Base-by-base conservation (phyloP, 202 grass and related monocot species). In the Schoenoplectus tabernaemontani region DNA sequence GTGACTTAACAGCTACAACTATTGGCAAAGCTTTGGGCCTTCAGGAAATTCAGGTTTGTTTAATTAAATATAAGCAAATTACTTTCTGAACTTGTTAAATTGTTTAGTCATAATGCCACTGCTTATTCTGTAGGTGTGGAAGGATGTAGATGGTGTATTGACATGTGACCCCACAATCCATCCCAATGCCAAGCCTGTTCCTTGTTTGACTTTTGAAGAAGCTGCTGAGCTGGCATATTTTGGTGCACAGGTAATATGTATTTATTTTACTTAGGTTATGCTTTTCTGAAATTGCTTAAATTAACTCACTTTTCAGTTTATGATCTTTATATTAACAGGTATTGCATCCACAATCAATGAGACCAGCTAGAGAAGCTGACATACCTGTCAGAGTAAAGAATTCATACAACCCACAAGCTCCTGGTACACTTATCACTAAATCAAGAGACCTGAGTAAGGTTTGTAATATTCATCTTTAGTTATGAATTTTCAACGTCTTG, bases 181-280 rank as follows among this genome's bases (percentile, higher is more conserved):
- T 79, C 19, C 91, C 81, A 90, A 90, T 22, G 91, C 95, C 0
- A 90, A 89, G 70, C 86, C 95, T 5, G 95, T 98, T 30, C 95
- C 95, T 19, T 93, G 78, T 84, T 89, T 98, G 74, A 98, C 95
- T 84, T 98, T 98, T 89, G 95, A 98, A 7, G 95, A 98, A 87
- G 95, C 95, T 68, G 91, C 95, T 89, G 95, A 98, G 79, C 91
- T 98, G 86, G 95, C 95, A 23, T 98, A 98, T 82, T 98, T 98
- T 86, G 95, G 95, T 65, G 95, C 89, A 82, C 95, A 98, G 88
- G 95, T 92, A 30, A 65, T 53, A 50, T 22, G n/a, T 9, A 51
- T 30, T 9, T 22, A 53, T 48, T 47, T 64, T 60, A 6, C 13
- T 34, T 17, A 36, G 28, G 54, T 75, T 54, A 19, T 51, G 34